phyloP scores from a whole-genome alignment of 345 rosid species.

The Noccaea bulbosa region DNA sequence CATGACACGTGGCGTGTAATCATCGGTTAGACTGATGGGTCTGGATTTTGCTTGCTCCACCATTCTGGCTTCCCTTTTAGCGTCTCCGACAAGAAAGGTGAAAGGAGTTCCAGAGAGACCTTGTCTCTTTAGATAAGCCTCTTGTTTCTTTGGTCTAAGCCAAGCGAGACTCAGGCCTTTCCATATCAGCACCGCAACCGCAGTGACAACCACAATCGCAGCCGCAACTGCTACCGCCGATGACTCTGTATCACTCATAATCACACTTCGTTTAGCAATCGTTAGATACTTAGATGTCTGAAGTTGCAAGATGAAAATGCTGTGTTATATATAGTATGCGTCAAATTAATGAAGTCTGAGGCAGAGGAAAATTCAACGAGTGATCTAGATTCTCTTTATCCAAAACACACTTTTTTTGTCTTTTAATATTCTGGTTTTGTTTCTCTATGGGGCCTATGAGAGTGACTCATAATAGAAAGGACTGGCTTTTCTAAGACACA shows the following conservation, averaged over 20 bases:
- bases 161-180: conserved; percentile 35
- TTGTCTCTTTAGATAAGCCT: conserved; percentile 39
- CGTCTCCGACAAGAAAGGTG: conserved; percentile 42
- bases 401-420: not conserved
- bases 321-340: not conserved
- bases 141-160: conserved; percentile 42
- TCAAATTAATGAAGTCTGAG: not conserved
- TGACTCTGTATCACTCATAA: conserved; percentile 30
- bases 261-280: conserved; percentile 5
- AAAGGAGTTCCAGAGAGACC: conserved; percentile 42
- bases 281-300: not conserved
- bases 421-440: not conserved
- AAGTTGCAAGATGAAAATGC: conserved; percentile 8
- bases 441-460: conserved; percentile 1
- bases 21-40: conserved; percentile 31
- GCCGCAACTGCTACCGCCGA: conserved; percentile 27
- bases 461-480: not conserved
- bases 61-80: conserved; percentile 27
- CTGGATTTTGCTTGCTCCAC: conserved; percentile 31
- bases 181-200: conserved; percentile 32
- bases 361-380: conserved; percentile 22
- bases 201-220: conserved; percentile 24
- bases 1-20: conserved; percentile 34
- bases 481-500: conserved; percentile 15
- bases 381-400: conserved; percentile 10